Percentiles rank a stretch among this genome's conserved stretches.
phyloP scores from a whole-genome alignment of 352 stramenopile species.

The Phytophthora foliorum region DNA sequence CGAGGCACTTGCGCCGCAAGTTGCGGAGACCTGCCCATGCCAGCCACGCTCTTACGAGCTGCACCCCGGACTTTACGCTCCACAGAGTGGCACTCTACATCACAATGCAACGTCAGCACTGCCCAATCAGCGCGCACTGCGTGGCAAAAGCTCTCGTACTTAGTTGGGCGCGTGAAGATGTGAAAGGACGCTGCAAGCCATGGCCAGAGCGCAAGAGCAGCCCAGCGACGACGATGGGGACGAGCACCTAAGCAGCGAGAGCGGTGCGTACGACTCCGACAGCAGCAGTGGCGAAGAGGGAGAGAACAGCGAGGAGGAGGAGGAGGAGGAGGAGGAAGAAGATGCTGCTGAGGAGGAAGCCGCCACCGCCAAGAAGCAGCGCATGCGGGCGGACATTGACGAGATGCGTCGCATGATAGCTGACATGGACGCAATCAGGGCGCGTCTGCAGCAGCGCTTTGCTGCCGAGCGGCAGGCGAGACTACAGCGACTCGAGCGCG shows the following conservation, averaged over 20 bases:
- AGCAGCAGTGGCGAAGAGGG: background rate
- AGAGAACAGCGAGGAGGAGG: conserved; percentile 13
- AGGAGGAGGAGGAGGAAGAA: conserved; percentile 26
- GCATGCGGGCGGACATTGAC: conserved; percentile 49
- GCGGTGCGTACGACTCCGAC: conserved; percentile 28
- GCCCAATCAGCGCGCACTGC: conserved; percentile 43
- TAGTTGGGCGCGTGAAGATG: conserved; percentile 32
- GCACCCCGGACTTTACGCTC: conserved; percentile 19
- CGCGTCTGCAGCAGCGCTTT: conserved; percentile 60
- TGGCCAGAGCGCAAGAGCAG: conserved; percentile 18
- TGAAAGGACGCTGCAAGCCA: conserved; percentile 12
- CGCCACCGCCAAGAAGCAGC: conserved; percentile 38
- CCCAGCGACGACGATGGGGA: conserved; percentile 2
- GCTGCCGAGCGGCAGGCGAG: conserved; percentile 31
- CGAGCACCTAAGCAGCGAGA: conserved; percentile 9
- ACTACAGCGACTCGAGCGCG: conserved; percentile 12
- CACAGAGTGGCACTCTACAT: conserved; percentile 12
- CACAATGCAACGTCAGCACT: conserved; percentile 19
- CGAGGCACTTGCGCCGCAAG: background rate
- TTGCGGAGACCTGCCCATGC: too few relatives aligned
- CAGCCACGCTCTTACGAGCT: conserved; percentile 29
- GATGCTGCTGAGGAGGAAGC: conserved; percentile 21
- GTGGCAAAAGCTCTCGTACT: conserved; percentile 45
- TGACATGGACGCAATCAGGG: conserved; percentile 74
- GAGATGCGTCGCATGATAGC: conserved; percentile 61